These are phyloP conservation scores for Phaffomyces opuntiae DNA, from an alignment of 805 yeast genomes.

Conservation along the genomic window DNA sequence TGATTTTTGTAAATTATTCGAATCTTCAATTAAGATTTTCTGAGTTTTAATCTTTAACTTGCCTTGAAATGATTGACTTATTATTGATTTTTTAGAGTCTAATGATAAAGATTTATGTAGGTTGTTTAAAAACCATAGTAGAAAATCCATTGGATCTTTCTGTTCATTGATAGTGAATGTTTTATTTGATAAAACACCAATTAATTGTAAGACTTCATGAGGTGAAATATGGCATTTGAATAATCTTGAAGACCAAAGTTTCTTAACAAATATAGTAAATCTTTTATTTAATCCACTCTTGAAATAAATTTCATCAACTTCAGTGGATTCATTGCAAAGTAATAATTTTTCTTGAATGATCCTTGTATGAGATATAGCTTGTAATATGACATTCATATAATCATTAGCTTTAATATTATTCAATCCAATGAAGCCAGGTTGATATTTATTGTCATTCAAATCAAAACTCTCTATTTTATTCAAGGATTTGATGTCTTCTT, in stretches of 20 bases:
- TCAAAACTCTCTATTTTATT: conserved; percentile 29
- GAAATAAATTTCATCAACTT: conserved; percentile 10
- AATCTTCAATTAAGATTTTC: conserved; percentile 20
- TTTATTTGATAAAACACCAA: conserved; percentile 37
- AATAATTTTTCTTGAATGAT: conserved; percentile 43
- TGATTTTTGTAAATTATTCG: conserved; percentile 10
- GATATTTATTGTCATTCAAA: conserved; percentile 38
- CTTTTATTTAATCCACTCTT: conserved; percentile 32
- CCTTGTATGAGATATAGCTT: conserved; percentile 45
- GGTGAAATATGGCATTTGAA: conserved; percentile 61
- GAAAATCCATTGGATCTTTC: conserved; percentile 48
- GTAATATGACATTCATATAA: conserved; percentile 52
- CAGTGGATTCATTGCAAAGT: conserved; percentile 12
- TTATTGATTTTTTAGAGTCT: conserved; percentile 17
- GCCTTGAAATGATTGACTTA: conserved; percentile 46
- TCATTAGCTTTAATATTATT: conserved; percentile 46
- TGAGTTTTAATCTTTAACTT: conserved; percentile 31
- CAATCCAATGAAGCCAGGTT: conserved; percentile 62
- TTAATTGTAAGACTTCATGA: conserved; percentile 50
- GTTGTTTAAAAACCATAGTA: conserved; percentile 53
- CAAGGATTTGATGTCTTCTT: conserved; percentile 27
- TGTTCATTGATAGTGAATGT: conserved; percentile 32
- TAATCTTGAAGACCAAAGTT: conserved; percentile 56
- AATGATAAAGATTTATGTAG: conserved; percentile 26
- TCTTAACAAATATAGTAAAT: conserved; percentile 43